Percentiles rank a stretch among this genome's conserved stretches.
These are phyloP conservation scores for Fusarium cicatricum DNA, from an alignment of 2,329 filamentous ascomycete genomes.

Conservation along the genomic window DNA sequence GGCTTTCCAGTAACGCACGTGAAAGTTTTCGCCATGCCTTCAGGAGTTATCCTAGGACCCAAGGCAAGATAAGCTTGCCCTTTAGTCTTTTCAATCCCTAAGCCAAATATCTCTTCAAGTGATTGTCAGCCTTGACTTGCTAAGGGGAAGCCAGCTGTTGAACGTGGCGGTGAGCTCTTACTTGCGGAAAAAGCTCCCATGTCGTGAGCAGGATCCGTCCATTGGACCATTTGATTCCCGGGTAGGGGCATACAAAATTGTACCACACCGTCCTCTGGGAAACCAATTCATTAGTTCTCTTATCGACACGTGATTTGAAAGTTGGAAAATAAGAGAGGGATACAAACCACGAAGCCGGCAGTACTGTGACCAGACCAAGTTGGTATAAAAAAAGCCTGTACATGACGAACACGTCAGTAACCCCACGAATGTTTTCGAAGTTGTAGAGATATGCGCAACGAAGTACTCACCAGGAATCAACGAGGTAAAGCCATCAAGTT, in stretches of 20 bases:
- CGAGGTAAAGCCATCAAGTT: constrained; percentile 12
- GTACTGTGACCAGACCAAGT: constrained; percentile 26
- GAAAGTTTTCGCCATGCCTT: constrained; percentile 18
- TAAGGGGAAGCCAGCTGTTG: too few species aligned
- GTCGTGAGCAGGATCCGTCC: constrained; percentile 21
- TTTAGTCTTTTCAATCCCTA: constrained; percentile 16
- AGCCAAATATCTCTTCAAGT: constrained; percentile 15
- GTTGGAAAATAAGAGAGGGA: too few species aligned
- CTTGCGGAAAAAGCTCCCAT: background rate
- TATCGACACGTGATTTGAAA: too few species aligned
- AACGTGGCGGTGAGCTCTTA: too few species aligned
- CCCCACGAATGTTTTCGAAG: too few species aligned
- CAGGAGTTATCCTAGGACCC: constrained; percentile 8
- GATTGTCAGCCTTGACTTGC: too few species aligned
- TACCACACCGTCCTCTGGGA: constrained; percentile 22
- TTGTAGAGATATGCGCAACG: too few species aligned
- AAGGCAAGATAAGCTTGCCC: constrained; percentile 25
- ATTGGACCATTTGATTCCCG: constrained; percentile 4
- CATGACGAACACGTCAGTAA: background rate
- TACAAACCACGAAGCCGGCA: constrained; percentile 5
- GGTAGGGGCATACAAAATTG: constrained; percentile 22
- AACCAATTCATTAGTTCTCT: too few species aligned
- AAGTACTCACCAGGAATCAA: constrained; percentile 24
- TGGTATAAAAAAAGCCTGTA: constrained; percentile 30
- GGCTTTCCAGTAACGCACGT: background rate